Base-by-base conservation (phyloP, 2,329 filamentous ascomycete genomes). In the Trichophyton benhamiae region DNA sequence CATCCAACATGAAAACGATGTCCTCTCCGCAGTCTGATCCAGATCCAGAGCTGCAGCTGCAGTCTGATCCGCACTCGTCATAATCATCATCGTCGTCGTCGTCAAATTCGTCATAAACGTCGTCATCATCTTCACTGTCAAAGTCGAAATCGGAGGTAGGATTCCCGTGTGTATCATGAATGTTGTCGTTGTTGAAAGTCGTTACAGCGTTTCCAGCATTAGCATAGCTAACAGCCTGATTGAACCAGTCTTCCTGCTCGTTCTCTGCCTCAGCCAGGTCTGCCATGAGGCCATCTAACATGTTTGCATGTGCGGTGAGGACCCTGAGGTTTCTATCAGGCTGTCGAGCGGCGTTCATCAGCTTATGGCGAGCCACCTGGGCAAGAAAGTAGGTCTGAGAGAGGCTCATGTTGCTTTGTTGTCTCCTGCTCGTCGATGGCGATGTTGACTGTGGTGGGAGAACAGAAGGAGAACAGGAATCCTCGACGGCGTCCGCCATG, bases 331-430 rank as follows among this genome's bases (percentile, higher is more conserved):
- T 86, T 82, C 97, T 94, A 74, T 97, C 92, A 70, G 89, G 81
- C 71, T 87, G 87, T 76, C 86, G 85, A 79, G 94, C 94, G 80
- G 97, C 92, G 66, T 83, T 84, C 67, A 91, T 91, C 72, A 99
- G 91, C 90, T 99, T 99, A 70, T 87, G 87, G 75, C 94, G 86
- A 73, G 94, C 94, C 77, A 91, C 92, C 82, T 96, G 91, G 74
- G 94, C 94, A 70, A 97, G 87, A 80, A 90, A 96, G 87, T 97
- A 99, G 65, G 92, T 97, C 79, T 96, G 91, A 30, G 92, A 95
- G 79, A 97, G 87, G 75, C 88, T 95, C 94, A 97, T 97, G 79
- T 87, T 91, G 27, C 17, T 48, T 77, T 91, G 88, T 79, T 87
- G 82, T 74, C 79, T 77, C 33, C 69, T 72, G 20, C 69, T 67